Percentiles rank a stretch among this genome's conserved stretches.
Conservation (phyloP, 2,329 filamentous ascomycete genomes). For the Aspergillus sp. region DNA sequence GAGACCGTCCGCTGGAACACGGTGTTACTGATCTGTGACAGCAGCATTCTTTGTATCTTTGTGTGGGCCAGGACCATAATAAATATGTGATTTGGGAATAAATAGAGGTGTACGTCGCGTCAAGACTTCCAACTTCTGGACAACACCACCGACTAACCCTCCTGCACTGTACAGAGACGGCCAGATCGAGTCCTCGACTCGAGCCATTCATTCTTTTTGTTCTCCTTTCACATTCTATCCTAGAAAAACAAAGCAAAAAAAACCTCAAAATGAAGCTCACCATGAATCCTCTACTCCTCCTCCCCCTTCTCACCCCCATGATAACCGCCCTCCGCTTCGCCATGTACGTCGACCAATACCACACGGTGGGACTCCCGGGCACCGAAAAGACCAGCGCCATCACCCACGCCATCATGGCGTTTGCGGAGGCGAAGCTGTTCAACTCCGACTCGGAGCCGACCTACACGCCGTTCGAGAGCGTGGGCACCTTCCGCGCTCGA, state of each 20-base stretch:
- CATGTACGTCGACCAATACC: slow-evolving; percentile 53
- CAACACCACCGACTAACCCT: neutral
- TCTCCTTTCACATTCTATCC: too few species aligned
- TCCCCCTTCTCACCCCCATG: slow-evolving; percentile 31
- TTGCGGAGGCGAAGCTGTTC: slow-evolving; percentile 54
- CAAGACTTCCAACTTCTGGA: neutral
- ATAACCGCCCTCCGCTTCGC: slow-evolving; percentile 32
- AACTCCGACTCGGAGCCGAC: slow-evolving; percentile 42
- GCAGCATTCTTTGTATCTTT: neutral
- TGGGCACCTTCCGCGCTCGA: slow-evolving; percentile 52
- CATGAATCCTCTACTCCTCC: slow-evolving; percentile 27
- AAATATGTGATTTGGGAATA: neutral
- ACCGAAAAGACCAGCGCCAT: slow-evolving; percentile 42
- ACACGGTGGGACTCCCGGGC: slow-evolving; percentile 38
- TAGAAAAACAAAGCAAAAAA: neutral
- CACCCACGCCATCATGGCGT: slow-evolving; percentile 57
- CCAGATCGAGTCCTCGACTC: neutral
- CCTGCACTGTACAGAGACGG: neutral
- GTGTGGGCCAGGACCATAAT: neutral
- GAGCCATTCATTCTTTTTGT: neutral
- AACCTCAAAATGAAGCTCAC: neutral
- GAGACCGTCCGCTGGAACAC: neutral
- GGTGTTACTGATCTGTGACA: neutral
- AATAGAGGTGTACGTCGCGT: neutral
- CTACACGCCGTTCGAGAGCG: slow-evolving; percentile 56